Evolutionary conservation across 768 basidiomycete species (phyloP), one percentile per base, ranked within the genome.

Genomic region (Boletus rex-veris): DNA sequence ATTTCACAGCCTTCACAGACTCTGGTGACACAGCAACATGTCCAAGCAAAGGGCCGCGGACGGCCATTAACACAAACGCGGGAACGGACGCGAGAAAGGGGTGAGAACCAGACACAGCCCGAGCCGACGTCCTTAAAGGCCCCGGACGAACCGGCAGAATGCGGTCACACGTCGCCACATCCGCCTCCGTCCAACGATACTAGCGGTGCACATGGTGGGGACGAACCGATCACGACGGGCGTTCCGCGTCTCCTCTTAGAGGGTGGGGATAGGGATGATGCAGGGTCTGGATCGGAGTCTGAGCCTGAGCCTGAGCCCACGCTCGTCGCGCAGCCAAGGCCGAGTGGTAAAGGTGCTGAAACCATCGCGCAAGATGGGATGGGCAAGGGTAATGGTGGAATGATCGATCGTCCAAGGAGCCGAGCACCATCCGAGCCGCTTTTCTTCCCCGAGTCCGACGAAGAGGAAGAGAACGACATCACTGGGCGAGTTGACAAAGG

Each of bases 391-490:
- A 36, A 7, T 3, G 19, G 28, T 9, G 19, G 37, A 14, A 18
- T 38, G 12, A 42, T 48, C 16, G 54, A 53, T 33, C 58, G 36
- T 19, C 53, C 59, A 7, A 53, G 56, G 46, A 49, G 49, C 40
- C 50, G 58, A 37, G 43, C 45, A 11, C 55, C 57, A 2, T 55
- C 59, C n/a, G 66, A 60, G 28, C 61, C 69, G 0, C 58, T 71
- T 44, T 69, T 62, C 24, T 58, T 69, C 12, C 70, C 63, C 19
- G 63, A 58, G 7, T 57, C 69, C 8, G 64, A 66, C 12, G 62
- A 59, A 7, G 54, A 57, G 14, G 48, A 41, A 14, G 38, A 15
- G 7, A 31, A 39, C 10, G 42, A 33, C 7, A 10, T 37, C 1
- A 3, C 21, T 5, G 18, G 11, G 10, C 47, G 26, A 6, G 42